Conservation (phyloP, 257 asterid species). For the Paulownia fortunei region DNA sequence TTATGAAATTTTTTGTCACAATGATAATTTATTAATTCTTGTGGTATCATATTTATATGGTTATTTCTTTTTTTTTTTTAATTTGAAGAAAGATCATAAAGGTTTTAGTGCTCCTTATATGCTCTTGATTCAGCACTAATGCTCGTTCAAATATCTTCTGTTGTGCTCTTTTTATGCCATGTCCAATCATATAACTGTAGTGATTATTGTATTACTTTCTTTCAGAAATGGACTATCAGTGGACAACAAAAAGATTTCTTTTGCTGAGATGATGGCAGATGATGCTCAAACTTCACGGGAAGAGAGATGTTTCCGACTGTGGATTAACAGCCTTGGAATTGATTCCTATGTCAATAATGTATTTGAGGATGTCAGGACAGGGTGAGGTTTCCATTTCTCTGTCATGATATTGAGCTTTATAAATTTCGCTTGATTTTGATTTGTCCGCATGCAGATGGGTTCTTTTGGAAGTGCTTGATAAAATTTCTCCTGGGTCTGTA, state of each 20-base stretch:
- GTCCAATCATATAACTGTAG: too few relatives aligned
- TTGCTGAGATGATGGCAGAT: slow-evolving; percentile 90
- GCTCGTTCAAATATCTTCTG: too few relatives aligned
- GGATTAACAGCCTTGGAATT: slow-evolving; percentile 96
- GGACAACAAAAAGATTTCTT: slow-evolving; percentile 62
- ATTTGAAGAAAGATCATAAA: background rate
- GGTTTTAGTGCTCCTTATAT: background rate
- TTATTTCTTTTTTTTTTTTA: background rate
- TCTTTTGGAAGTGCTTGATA: slow-evolving; percentile 78
- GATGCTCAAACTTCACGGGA: slow-evolving; percentile 94
- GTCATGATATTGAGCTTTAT: slow-evolving; percentile 4
- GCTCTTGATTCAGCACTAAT: background rate
- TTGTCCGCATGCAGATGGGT: slow-evolving; percentile 74
- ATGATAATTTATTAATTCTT: slow-evolving; percentile 8
- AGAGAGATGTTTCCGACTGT: slow-evolving; percentile 93
- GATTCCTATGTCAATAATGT: slow-evolving; percentile 72
- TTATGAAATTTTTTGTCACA: background rate
- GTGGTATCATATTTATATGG: background rate
- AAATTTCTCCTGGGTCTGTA: slow-evolving; percentile 70
- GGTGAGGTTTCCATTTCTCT: slow-evolving; percentile 55
- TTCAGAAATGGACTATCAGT: slow-evolving; percentile 78
- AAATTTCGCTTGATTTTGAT: slow-evolving; percentile 22
- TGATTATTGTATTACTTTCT: background rate
- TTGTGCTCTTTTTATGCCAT: too few relatives aligned
- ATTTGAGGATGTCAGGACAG: slow-evolving; percentile 85